Conservation (phyloP, 345 rosid species). For the Eutrema heterophyllum region DNA sequence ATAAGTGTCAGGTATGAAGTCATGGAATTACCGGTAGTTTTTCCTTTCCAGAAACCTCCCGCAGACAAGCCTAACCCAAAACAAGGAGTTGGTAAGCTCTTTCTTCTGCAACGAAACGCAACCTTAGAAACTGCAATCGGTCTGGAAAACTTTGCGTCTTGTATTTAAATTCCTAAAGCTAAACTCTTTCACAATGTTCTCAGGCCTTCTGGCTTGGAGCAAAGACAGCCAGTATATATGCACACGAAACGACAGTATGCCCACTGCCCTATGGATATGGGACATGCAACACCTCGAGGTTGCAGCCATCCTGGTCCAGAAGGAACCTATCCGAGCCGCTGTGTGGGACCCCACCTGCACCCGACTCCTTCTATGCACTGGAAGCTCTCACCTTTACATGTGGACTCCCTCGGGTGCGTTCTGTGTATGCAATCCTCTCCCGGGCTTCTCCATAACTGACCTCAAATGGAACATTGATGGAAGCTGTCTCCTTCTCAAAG, state of each 20-base stretch:
- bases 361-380: conserved; percentile 80
- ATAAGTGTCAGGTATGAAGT: conserved; percentile 77
- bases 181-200: conserved; percentile 6
- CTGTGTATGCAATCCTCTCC: conserved; percentile 72
- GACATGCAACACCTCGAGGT: conserved; percentile 74
- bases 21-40: conserved; percentile 62
- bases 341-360: conserved; percentile 88
- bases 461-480: conserved; percentile 91
- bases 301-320: conserved; percentile 85
- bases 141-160: not conserved
- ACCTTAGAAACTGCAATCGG: not conserved
- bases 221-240: conserved; percentile 76
- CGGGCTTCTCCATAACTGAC: conserved; percentile 64
- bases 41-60: conserved; percentile 84
- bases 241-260: conserved; percentile 92
- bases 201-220: conserved; percentile 97
- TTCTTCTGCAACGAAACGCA: conserved; percentile 8
- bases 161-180: not conserved
- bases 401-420: conserved; percentile 95
- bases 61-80: conserved; percentile 92
- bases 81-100: conserved; percentile 84
- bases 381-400: conserved; percentile 89
- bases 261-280: conserved; percentile 92
- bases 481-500: conserved; percentile 90
- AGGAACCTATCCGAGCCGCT: conserved; percentile 83